A percentile compares a stretch with the other conserved stretches of the same genome.
Conservation (phyloP, 768 basidiomycete species). For the Hygrocybe coccinea region DNA sequence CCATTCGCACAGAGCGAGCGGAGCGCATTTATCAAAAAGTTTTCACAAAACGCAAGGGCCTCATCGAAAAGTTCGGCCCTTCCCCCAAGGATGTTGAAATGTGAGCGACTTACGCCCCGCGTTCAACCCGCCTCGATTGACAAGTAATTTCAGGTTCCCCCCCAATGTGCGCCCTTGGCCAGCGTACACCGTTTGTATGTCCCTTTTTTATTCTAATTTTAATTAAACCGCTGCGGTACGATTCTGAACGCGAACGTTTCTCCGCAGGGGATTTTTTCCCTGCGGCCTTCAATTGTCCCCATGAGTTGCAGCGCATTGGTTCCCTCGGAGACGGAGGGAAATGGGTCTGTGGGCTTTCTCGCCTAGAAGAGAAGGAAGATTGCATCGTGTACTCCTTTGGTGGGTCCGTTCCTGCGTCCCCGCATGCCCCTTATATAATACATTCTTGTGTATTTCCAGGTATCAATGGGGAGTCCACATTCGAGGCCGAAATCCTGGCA, state of each 20-base stretch:
- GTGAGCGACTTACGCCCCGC: no score
- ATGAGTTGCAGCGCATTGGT: constrained; percentile 45
- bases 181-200: no score
- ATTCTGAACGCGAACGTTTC: neutral
- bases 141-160: no score
- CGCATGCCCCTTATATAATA: no score
- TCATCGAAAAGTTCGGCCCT: constrained; percentile 55
- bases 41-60: constrained; percentile 37
- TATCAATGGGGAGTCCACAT: constrained; percentile 59
- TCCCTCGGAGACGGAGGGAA: constrained; percentile 68
- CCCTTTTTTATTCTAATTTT: no score
- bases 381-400: constrained; percentile 64
- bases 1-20: constrained; percentile 38
- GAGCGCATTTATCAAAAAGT: constrained; percentile 44
- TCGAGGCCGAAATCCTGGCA: constrained; percentile 54
- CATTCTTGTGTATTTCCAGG: no score
- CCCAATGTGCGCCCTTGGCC: no score
- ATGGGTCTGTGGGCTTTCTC: constrained; percentile 62
- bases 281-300: constrained; percentile 49
- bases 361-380: constrained; percentile 48
- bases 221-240: neutral
- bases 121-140: no score
- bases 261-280: constrained; percentile 52
- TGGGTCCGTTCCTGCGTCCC: constrained; percentile 29
- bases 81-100: constrained; percentile 42